Evolutionary conservation across 371 early-diverging fungal genomes (phyloP), one percentile per base, ranked within the genome.

Genomic region (Lichtheimia ramosa): DNA sequence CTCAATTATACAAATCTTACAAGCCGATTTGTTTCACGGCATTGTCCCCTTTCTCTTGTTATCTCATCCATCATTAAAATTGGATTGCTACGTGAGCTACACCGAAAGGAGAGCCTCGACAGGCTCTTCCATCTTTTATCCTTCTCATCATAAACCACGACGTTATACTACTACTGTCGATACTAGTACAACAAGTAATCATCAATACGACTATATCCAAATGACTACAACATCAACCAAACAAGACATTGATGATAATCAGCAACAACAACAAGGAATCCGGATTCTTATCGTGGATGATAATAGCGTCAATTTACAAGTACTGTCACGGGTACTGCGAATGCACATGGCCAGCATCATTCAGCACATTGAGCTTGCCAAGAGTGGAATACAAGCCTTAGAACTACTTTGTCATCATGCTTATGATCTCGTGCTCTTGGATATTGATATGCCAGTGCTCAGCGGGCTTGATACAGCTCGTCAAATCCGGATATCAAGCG

Each of bases 371-470:
- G 77, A 70, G 5, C 62, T 70, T 16, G 67, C 62, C 46, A 67
- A 68, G 62, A 66, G 68, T 24, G 87, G 83, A 20, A 52, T 58
- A 12, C 61, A 68, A 49, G 80, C 77, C 2, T 71, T 87, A 14
- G 66, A 77, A 42, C 54, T 68, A 25, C 73, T 87, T 25, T 50
- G 66, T 14, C 60, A 66, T 56, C 64, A 73, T 15, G 48, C 65
- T 23, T 81, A 73, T 64, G 85, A 87, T 62, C 54, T 83, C 6
- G 62, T 87, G 27, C 71, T 87, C 41, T 70, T 85, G 70, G 87
- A 87, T 56, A 87, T 87, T 69, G 85, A 87, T 54, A 87, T 87
- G 87, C 87, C 87, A 2, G 63, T 63, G 7, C 63, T 85, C 39
- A 79, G 70, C 28, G 87, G 87, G 7, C 66, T 85, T 53, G 81